These are phyloP conservation scores for Leishmania braziliensis DNA, from an alignment of 208 protist genomes.

Conservation along the genomic window DNA sequence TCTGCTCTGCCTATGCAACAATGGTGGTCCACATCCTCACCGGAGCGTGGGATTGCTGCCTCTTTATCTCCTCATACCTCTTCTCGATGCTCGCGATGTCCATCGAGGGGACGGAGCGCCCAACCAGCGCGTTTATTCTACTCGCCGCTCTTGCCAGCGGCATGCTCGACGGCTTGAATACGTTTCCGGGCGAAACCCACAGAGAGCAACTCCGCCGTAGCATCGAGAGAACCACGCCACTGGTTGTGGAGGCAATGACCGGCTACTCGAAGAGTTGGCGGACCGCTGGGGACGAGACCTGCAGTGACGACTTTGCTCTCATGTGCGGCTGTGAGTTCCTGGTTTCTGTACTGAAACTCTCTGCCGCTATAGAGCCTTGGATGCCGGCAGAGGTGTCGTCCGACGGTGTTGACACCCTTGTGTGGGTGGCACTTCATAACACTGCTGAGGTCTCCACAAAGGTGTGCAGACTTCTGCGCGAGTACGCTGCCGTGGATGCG, in stretches of 20 bases:
- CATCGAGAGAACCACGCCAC: slow-evolving; percentile 23
- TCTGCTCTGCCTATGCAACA: slow-evolving; percentile 67
- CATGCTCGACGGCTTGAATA: slow-evolving; percentile 33
- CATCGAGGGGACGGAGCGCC: slow-evolving; percentile 16
- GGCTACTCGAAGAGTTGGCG: slow-evolving; percentile 13
- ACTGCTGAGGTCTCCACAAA: slow-evolving; percentile 20
- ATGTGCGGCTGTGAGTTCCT: slow-evolving; percentile 56
- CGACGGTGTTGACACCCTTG: slow-evolving; percentile 31
- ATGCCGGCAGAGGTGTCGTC: slow-evolving; percentile 25
- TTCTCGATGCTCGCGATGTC: slow-evolving; percentile 46
- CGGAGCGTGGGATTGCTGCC: slow-evolving; percentile 34
- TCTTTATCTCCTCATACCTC: slow-evolving; percentile 31
- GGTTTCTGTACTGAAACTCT: slow-evolving; percentile 46
- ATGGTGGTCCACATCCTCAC: slow-evolving; percentile 70
- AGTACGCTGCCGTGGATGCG: slow-evolving; percentile 18
- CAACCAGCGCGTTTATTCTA: slow-evolving; percentile 32
- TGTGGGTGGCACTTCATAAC: slow-evolving; percentile 24
- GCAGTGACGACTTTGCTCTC: slow-evolving; percentile 18
- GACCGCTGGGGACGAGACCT: background rate
- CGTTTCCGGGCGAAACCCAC: slow-evolving; percentile 14
- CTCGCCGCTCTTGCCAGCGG: slow-evolving; percentile 39
- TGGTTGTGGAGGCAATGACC: slow-evolving; percentile 15
- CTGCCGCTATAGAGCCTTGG: slow-evolving; percentile 38
- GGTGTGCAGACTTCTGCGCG: slow-evolving; percentile 30
- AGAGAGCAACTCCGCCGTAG: slow-evolving; percentile 10